Evolutionary conservation across 345 rosid species (phyloP), one percentile per base, ranked within the genome.

Genomic region (Brassica cretica): DNA sequence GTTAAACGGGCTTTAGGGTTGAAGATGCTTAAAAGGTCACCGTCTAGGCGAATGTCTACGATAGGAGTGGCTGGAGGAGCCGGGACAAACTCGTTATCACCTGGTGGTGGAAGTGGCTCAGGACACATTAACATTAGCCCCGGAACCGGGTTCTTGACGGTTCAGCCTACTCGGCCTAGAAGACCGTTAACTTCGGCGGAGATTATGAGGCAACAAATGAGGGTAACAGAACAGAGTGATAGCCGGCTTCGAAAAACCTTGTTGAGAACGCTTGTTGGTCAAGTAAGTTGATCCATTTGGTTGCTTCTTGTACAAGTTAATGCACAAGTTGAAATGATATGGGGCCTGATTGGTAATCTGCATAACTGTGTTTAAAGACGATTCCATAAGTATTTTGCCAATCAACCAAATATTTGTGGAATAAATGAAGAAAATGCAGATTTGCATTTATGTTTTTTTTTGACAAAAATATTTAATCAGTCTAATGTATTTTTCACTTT

Each of bases 171-270:
- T 24, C 85, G 93, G 62, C 88, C 93, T 0, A 80, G 89, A 71
- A 72, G 98, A 41, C 98, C 95, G 1, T 58, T 91, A 61, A 92
- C 98, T 1, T 91, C 95, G 8, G 98, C 97, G 0, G 98, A 94
- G 89, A 88, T 94, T 37, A 92, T 94, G 97, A 89, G 97, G 83
- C 85, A 87, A 70, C 99, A 94, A 68, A 92, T 94, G 98, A 77
- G 84, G 82, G 98, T 95, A 27, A 89, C 94, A 21, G 99, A 95
- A 84, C 94, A 88, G 37, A 89, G 93, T 61, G 99, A 95, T 70
- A 89, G 83, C 68, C 75, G 98, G 85, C 87, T 95, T 59, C 81
- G 96, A 66, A 93, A 91, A 73, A 93, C 98, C 55, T 91, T 95
- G 46, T 84, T 91, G 92, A 84, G 96, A 70, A 88, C 91, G 61